These are phyloP conservation scores for Mycena citricolor DNA, from an alignment of 1,284 basidiomycete genomes.

Conservation along the genomic window DNA sequence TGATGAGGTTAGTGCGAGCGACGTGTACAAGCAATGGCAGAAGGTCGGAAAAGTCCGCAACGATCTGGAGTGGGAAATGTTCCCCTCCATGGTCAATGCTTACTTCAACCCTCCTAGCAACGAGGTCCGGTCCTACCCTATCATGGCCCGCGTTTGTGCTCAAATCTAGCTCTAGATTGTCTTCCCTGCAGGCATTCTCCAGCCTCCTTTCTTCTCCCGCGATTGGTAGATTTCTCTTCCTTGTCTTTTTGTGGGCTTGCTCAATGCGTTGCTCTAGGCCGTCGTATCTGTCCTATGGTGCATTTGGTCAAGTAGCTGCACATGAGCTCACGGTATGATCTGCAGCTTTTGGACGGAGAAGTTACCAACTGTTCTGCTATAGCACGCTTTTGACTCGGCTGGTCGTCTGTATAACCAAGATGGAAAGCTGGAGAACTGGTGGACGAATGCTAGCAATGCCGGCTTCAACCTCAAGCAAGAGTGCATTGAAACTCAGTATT, in stretches of 20 bases:
- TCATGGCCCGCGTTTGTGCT: background rate
- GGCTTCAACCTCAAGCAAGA: conserved; percentile 83
- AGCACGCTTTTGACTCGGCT: conserved; percentile 93
- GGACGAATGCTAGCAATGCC: conserved; percentile 80
- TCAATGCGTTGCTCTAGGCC: conserved; percentile 53
- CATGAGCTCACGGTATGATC: conserved; percentile 78
- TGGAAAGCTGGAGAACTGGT: conserved; percentile 86
- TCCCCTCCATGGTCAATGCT: conserved; percentile 77
- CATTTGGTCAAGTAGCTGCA: conserved; percentile 86
- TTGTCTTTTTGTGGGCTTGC: background rate
- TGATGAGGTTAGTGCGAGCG: conserved; percentile 46
- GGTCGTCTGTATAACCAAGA: conserved; percentile 81
- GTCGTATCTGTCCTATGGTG: conserved; percentile 85
- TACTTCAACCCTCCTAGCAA: conserved; percentile 82
- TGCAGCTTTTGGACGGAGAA: background rate
- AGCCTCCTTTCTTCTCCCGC: conserved; percentile 87
- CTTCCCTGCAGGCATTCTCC: conserved; percentile 95
- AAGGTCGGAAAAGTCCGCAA: conserved; percentile 75
- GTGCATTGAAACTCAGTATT: conserved; percentile 90
- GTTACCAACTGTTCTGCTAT: conserved; percentile 7
- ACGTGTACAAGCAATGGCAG: conserved; percentile 70
- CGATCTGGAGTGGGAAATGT: conserved; percentile 86
- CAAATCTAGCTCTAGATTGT: conserved; percentile 65
- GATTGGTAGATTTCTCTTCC: conserved; percentile 57
- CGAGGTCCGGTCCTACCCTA: conserved; percentile 46